A percentile compares a stretch with the other conserved stretches of the same genome.
These are phyloP conservation scores for Pleurotus salmoneostramineus DNA, from an alignment of 768 basidiomycete species.

Conservation along the genomic window DNA sequence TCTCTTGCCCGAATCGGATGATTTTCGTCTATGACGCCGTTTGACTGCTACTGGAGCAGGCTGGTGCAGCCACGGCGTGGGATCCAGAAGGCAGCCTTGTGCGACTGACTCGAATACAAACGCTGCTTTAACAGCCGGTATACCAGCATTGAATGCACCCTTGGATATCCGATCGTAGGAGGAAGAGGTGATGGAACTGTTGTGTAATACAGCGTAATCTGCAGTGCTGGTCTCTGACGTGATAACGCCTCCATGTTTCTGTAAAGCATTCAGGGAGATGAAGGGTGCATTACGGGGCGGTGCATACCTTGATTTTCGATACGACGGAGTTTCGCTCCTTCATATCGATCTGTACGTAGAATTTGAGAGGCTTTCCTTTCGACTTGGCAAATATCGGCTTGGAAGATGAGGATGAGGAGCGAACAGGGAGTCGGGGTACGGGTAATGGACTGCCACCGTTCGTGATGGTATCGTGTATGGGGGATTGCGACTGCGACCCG, in stretches of 20 bases:
- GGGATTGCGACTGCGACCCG: no score
- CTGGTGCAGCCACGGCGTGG: constrained; percentile 40
- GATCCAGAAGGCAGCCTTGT: constrained; percentile 38
- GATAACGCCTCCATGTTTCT: constrained; percentile 70
- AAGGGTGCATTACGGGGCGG: background rate
- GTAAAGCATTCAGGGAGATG: constrained; percentile 1
- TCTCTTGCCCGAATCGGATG: background rate
- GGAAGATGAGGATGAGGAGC: background rate
- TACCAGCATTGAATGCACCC: constrained; percentile 29
- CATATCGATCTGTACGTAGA: constrained; percentile 70
- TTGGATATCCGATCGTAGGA: constrained; percentile 43
- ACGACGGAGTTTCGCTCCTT: constrained; percentile 48
- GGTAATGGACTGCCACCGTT: no score
- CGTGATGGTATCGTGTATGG: no score
- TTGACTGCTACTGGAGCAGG: background rate
- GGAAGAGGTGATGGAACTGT: constrained; percentile 31
- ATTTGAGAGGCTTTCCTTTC: constrained; percentile 41
- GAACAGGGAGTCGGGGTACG: no score
- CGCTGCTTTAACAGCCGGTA: constrained; percentile 44
- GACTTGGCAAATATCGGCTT: constrained; percentile 35
- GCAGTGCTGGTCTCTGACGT: constrained; percentile 48
- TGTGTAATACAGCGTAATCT: constrained; percentile 57
- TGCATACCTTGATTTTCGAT: constrained; percentile 55
- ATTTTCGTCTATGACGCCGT: no score
- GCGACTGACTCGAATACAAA: constrained; percentile 54